Evolutionary conservation across 306 rosid species (phyloP).

Genomic region (Abrus pulchellus): DNA sequence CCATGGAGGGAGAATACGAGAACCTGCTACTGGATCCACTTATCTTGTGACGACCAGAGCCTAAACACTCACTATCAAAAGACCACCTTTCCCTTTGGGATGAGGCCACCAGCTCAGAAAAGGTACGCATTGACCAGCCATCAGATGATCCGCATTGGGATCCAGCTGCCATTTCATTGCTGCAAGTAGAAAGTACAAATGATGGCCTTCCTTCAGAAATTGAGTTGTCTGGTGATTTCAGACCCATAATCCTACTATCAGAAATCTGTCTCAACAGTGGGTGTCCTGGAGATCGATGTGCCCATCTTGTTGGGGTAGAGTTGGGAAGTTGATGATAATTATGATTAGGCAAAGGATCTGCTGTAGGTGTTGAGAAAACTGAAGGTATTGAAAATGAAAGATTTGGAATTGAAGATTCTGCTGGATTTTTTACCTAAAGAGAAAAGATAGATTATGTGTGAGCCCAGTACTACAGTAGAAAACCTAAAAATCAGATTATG

Average conservation of each 20-base stretch:
- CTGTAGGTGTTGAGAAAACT: constrained; percentile 60
- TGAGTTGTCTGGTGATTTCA: constrained; percentile 86
- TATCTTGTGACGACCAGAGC: constrained; percentile 72
- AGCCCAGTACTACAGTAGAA: constrained; percentile 35
- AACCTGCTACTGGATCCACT: constrained; percentile 83
- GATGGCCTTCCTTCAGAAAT: constrained; percentile 85
- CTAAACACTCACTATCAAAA: constrained; percentile 80
- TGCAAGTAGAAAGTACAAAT: constrained; percentile 78
- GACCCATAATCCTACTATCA: constrained; percentile 73
- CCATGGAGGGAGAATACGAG: constrained; percentile 82
- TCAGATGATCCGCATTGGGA: constrained; percentile 90
- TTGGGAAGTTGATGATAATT: constrained; percentile 61
- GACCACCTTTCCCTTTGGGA: constrained; percentile 95
- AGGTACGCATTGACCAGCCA: constrained; percentile 95
- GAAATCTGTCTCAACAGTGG: constrained; percentile 86
- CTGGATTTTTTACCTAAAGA: constrained; percentile 69
- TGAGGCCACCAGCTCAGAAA: constrained; percentile 92
- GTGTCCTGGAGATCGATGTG: constrained; percentile 80
- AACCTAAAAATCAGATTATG: constrained; percentile 38
- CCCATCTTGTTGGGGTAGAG: constrained; percentile 74
- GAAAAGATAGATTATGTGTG: constrained; percentile 38
- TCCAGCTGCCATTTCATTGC: constrained; percentile 78
- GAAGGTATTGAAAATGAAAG: constrained; percentile 70
- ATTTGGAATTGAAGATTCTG: constrained; percentile 65
- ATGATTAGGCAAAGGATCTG: constrained; percentile 63